Evolutionary conservation across 495 filamentous ascomycete genomes (phyloP).

Genomic region (Penicillium chermesinum): DNA sequence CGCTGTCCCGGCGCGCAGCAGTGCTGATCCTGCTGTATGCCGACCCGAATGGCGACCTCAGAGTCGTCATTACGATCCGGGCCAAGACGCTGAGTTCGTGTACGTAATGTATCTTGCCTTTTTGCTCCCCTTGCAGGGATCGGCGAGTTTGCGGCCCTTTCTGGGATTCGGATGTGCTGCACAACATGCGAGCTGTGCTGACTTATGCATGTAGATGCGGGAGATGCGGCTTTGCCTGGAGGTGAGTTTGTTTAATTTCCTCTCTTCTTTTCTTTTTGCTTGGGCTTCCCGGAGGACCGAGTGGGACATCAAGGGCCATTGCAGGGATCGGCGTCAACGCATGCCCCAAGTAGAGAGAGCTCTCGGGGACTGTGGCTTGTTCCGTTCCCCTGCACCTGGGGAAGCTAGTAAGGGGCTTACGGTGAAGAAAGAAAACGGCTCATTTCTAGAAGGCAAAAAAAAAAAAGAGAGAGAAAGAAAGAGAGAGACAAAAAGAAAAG

Average conservation of each 20-base stretch:
- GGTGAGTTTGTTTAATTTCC: conserved; percentile 45
- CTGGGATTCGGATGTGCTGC: too few species aligned
- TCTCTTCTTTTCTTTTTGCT: neutral
- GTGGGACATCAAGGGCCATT: neutral
- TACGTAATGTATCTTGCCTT: conserved; percentile 19
- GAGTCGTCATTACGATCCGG: conserved; percentile 82
- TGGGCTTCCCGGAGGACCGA: neutral
- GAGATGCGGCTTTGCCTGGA: conserved; percentile 84
- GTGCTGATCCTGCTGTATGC: conserved; percentile 83
- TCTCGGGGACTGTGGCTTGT: too few species aligned
- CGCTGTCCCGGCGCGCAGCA: conserved; percentile 68
- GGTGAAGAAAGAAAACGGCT: too few species aligned
- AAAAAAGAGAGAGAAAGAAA: conserved; percentile 2
- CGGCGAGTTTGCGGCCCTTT: too few species aligned
- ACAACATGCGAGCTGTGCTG: conserved; percentile 18
- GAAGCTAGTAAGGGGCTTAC: too few species aligned
- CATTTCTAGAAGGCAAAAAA: neutral
- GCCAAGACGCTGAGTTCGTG: conserved; percentile 65
- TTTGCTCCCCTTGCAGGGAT: neutral
- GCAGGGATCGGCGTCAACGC: neutral
- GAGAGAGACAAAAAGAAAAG: too few species aligned
- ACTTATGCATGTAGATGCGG: conserved; percentile 41
- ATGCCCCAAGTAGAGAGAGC: neutral
- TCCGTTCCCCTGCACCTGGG: too few species aligned
- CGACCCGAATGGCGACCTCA: conserved; percentile 67